phyloP scores from a whole-genome alignment of 768 basidiomycete species.

The Serendipita sp. region DNA sequence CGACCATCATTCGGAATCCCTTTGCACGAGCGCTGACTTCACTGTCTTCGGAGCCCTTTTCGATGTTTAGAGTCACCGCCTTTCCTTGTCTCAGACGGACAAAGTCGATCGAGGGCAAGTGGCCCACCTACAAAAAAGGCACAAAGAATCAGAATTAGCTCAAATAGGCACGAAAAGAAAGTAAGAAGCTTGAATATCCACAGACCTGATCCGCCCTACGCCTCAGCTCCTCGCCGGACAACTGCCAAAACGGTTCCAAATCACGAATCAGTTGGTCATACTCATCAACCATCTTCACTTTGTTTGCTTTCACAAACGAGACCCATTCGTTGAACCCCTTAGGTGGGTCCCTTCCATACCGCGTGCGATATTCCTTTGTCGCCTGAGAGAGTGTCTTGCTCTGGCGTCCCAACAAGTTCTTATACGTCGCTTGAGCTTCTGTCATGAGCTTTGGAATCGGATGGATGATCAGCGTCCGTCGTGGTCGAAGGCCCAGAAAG shows the following conservation, averaged over 20 bases:
- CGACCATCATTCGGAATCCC: constrained; percentile 62
- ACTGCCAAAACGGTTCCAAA: constrained; percentile 67
- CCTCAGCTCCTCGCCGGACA: constrained; percentile 58
- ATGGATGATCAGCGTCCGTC: constrained; percentile 25
- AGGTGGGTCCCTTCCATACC: constrained; percentile 70
- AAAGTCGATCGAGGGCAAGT: constrained; percentile 69
- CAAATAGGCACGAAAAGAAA: background rate
- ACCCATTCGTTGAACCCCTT: constrained; percentile 88
- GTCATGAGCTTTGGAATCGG: constrained; percentile 77
- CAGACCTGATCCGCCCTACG: constrained; percentile 40
- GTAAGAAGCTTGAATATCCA: constrained; percentile 10
- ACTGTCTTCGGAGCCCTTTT: constrained; percentile 41
- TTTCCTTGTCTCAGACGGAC: constrained; percentile 61
- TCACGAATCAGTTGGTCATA: constrained; percentile 70
- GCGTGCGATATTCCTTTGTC: constrained; percentile 60
- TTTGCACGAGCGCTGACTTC: constrained; percentile 65
- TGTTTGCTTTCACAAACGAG: constrained; percentile 48
- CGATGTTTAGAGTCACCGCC: constrained; percentile 40
- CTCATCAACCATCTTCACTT: constrained; percentile 74
- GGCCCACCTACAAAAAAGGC: constrained; percentile 37
- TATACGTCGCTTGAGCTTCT: constrained; percentile 62
- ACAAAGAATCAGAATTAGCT: background rate
- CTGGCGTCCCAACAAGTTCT: constrained; percentile 49
- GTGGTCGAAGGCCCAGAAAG: background rate
- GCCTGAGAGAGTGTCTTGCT: constrained; percentile 66